Base-by-base conservation (phyloP, 2,329 filamentous ascomycete species). In the Dactylellina leptospora region DNA sequence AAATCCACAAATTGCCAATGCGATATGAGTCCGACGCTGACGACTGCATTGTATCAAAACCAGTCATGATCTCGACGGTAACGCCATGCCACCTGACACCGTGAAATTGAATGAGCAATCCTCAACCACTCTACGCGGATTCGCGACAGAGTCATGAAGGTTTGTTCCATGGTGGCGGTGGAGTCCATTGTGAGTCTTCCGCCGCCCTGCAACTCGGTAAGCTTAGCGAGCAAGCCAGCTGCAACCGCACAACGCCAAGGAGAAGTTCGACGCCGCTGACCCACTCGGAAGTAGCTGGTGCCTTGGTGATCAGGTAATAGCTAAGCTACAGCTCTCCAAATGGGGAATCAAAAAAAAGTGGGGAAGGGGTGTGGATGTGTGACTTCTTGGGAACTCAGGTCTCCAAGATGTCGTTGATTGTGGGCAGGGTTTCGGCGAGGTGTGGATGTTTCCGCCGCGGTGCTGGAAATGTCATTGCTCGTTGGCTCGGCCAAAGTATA, bases 401-500 rank as follows among this genome's bases (percentile, higher is more conserved):
- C 47, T 51, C 36, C 40, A 50, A 55, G 40, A 63, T 71, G 66
- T 56, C 53, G 51, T 51, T 30, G 30, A 50, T 63, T 50, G 33
- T 45, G 59, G 53, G 44, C 18, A 58, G 47, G 38, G 59, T 22
- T 13, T 42, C 27, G 9, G 44, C 47, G n/a, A 45, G 66, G 33
- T 20, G 50, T 40, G 50, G 60, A 48, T 64, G 40, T 36, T 45
- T 70, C 30, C 58, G 33, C 8, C 40, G 18, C 38, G 18, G 10
- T 20, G n/a, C 40, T 45, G 40, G 30, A 47, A 54, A 18, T 36
- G 9, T 36, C 4, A 22, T 63, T 16, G 27, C 18, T 42, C 51
- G 51, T 36, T 56, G 50, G 66, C 27, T 59, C 23, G 36, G 66
- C 27, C 66, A 50, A 53, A 58, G 25, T 71, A 71, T 71, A 71